Percentiles rank a stretch among this genome's conserved stretches.
Evolutionary conservation across 139 green algal species (phyloP).

Genomic region (Tetraselmis striata): DNA sequence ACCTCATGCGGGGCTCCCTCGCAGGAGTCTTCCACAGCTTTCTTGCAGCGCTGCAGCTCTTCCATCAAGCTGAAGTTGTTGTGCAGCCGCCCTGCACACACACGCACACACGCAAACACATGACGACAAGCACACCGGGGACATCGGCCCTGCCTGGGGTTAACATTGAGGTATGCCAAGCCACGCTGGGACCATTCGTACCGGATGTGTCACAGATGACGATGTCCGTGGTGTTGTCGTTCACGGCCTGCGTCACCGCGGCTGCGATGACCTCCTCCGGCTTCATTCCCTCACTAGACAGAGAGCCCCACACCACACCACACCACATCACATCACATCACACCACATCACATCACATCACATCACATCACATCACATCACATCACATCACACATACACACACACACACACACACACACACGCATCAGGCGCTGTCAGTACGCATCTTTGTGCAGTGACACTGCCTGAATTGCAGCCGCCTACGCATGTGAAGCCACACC

Average conservation of each 20-base stretch:
- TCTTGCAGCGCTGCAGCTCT: constrained; percentile 45
- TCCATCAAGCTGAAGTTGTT: constrained; percentile 94
- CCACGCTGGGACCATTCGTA: too few relatives aligned
- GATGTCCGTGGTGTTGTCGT: constrained; percentile 48
- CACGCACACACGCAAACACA: too few relatives aligned
- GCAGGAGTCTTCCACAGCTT: not conserved
- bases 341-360: too few relatives aligned
- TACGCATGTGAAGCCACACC: constrained; percentile 14
- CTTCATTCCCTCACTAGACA: constrained; percentile 25
- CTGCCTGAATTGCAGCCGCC: not conserved
- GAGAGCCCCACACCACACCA: too few relatives aligned
- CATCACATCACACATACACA: too few relatives aligned
- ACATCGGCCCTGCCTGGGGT: too few relatives aligned
- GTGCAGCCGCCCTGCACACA: constrained; percentile 66
- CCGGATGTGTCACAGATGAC: constrained; percentile 88
- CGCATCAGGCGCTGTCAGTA: too few relatives aligned
- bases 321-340: constrained; percentile 13
- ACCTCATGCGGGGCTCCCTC: not conserved
- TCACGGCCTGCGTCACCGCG: not conserved
- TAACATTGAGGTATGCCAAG: too few relatives aligned
- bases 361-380: too few relatives aligned
- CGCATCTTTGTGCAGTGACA: not conserved
- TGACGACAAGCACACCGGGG: too few relatives aligned
- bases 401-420: too few relatives aligned
- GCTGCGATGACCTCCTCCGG: not conserved